A percentile compares a stretch with the other conserved stretches of the same genome.
phyloP scores from a whole-genome alignment of 2,329 filamentous ascomycete species.

The Colletotrichum eremochloae region DNA sequence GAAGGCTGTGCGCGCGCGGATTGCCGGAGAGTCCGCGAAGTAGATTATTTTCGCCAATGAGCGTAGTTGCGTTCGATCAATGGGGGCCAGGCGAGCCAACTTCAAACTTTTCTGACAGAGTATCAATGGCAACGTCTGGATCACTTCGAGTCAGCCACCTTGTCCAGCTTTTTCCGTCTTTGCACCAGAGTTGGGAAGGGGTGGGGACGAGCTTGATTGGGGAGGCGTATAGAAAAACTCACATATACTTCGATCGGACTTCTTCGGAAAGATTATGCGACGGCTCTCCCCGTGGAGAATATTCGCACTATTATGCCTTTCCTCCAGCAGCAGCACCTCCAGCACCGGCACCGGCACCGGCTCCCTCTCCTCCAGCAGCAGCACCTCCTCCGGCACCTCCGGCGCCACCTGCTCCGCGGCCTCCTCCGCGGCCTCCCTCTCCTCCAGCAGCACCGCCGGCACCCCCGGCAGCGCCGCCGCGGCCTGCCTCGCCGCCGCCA shows the following conservation, averaged over 20 bases:
- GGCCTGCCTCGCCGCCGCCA: conserved; percentile 43
- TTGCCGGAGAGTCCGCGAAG: conserved; percentile 22
- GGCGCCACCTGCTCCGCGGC: too few species aligned
- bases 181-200: too few species aligned
- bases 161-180: background rate
- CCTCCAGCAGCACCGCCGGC: conserved; percentile 44
- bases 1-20: conserved; percentile 27
- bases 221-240: background rate
- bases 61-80: conserved; percentile 34
- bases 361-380: conserved; percentile 44
- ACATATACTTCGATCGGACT: conserved; percentile 36
- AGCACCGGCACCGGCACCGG: conserved; percentile 41
- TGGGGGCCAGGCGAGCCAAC: conserved; percentile 40
- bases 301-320: background rate
- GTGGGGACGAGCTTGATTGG: background rate
- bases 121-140: conserved; percentile 38
- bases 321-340: background rate
- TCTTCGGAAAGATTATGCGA: conserved; percentile 27
- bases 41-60: conserved; percentile 19
- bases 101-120: conserved; percentile 40
- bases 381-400: conserved; percentile 24
- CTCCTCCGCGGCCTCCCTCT: too few species aligned
- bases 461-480: conserved; percentile 47
- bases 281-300: background rate
- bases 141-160: conserved; percentile 4